A percentile compares a stretch with the other conserved stretches of the same genome.
Evolutionary conservation across 192 early-diverging fungal genomes (phyloP).

Genomic region (Chytriomyces confervae): DNA sequence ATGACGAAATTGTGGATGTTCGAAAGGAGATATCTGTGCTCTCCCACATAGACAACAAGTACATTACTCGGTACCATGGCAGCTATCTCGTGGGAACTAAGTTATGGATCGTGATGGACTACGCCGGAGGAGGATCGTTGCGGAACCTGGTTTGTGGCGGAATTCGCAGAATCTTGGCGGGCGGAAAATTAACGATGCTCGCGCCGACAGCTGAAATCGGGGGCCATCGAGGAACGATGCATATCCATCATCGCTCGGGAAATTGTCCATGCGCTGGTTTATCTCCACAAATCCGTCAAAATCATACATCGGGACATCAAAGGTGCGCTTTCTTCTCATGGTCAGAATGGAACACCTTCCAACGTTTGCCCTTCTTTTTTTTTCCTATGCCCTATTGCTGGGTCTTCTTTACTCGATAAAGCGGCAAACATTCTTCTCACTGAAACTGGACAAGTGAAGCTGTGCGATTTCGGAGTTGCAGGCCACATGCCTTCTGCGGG

Average conservation of each 20-base stretch:
- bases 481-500: constrained; percentile 58
- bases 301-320: constrained; percentile 99
- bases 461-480: constrained; percentile 70
- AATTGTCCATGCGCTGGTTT: constrained; percentile 84
- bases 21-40: constrained; percentile 92
- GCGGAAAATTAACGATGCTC: neutral
- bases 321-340: constrained; percentile 54
- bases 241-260: constrained; percentile 89
- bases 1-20: constrained; percentile 95
- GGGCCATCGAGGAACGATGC: constrained; percentile 86
- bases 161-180: neutral
- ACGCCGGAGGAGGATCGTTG: constrained; percentile 93
- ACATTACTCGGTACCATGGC: constrained; percentile 94
- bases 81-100: constrained; percentile 73
- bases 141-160: constrained; percentile 64
- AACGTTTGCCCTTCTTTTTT: neutral
- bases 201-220: constrained; percentile 69
- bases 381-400: no score
- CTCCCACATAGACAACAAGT: constrained; percentile 83
- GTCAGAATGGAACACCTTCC: neutral
- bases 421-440: constrained; percentile 75
- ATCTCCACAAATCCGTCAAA: constrained; percentile 85
- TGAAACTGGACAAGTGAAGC: constrained; percentile 54
- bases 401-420: constrained; percentile 16
- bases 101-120: constrained; percentile 99